These are phyloP conservation scores for Polyrhizophydium stewartii DNA, from an alignment of 371 early-diverging fungal species.

Conservation along the genomic window DNA sequence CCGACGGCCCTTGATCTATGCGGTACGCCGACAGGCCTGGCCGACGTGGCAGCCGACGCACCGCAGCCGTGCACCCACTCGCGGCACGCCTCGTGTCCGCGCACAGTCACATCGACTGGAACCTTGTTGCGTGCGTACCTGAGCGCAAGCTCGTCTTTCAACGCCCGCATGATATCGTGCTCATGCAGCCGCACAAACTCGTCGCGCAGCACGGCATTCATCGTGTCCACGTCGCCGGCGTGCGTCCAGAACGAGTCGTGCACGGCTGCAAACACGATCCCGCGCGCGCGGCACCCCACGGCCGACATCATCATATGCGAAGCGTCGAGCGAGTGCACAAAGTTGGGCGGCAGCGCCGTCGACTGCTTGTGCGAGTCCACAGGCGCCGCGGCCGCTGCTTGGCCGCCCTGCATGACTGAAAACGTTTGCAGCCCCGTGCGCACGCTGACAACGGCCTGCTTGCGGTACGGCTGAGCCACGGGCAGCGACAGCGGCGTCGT, in stretches of 20 bases:
- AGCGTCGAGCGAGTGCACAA: constrained; percentile 96
- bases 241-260: constrained; percentile 99
- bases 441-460: constrained; percentile 40
- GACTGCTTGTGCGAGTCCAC: constrained; percentile 90
- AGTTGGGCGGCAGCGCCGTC: constrained; percentile 97
- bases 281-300: constrained; percentile 72
- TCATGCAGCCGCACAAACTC: constrained; percentile 86
- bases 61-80: constrained; percentile 26
- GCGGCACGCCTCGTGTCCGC: constrained; percentile 10
- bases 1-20: constrained; percentile 16
- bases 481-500: constrained; percentile 94
- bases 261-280: constrained; percentile 88
- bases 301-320: constrained; percentile 97
- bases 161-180: constrained; percentile 77
- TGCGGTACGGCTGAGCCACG: constrained; percentile 96
- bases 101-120: constrained; percentile 51
- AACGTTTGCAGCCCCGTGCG: constrained; percentile 77
- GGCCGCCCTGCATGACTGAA: constrained; percentile 66
- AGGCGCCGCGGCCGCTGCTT: constrained; percentile 68
- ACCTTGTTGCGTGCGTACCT: constrained; percentile 74
- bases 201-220: constrained; percentile 83
- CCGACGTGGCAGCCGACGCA: no score
- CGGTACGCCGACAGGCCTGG: no score
- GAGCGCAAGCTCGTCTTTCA: constrained; percentile 76
- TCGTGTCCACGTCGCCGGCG: constrained; percentile 82